Percentiles rank a stretch among this genome's conserved stretches.
Evolutionary conservation across 2,329 filamentous ascomycete species (phyloP).

Genomic region (Tolypocladium tundrense): DNA sequence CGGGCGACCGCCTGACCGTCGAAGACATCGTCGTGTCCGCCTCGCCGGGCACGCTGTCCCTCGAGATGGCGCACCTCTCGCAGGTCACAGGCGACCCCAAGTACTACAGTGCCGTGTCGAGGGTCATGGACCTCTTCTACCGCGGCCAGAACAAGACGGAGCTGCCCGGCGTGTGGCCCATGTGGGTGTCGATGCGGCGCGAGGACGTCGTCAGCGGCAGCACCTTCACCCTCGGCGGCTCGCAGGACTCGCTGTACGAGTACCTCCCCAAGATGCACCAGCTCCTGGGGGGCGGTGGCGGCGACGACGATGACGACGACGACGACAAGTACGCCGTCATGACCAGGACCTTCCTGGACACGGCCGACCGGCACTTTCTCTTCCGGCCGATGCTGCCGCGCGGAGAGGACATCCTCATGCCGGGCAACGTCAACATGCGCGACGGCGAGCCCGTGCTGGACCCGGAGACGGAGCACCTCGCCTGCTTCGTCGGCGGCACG

Average conservation of each 20-base stretch:
- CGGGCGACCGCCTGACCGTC: slow-evolving; percentile 19
- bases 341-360: slow-evolving; percentile 44
- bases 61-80: slow-evolving; percentile 64
- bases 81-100: slow-evolving; percentile 63
- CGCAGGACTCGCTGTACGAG: slow-evolving; percentile 55
- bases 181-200: slow-evolving; percentile 47
- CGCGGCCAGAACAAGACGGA: slow-evolving; percentile 53
- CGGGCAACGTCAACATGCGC: slow-evolving; percentile 25
- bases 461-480: slow-evolving; percentile 33
- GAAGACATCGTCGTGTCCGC: slow-evolving; percentile 31
- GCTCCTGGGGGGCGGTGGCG: slow-evolving; percentile 37
- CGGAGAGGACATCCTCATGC: slow-evolving; percentile 43
- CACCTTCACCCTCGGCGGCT: slow-evolving; percentile 26
- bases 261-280: slow-evolving; percentile 84
- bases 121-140: slow-evolving; percentile 58
- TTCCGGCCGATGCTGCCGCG: slow-evolving; percentile 51
- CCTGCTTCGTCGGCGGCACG: slow-evolving; percentile 42
- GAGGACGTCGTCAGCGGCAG: slow-evolving; percentile 24
- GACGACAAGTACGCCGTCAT: slow-evolving; percentile 45
- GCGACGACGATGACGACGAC: slow-evolving; percentile 31
- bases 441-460: slow-evolving; percentile 8
- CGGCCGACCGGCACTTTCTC: slow-evolving; percentile 45
- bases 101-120: slow-evolving; percentile 62
- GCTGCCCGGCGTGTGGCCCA: slow-evolving; percentile 66
- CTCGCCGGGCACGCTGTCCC: slow-evolving; percentile 51